Percentiles rank a stretch among this genome's conserved stretches.
Evolutionary conservation across 2,329 filamentous ascomycete species (phyloP).

Genomic region (Dothideomycetes sp.): DNA sequence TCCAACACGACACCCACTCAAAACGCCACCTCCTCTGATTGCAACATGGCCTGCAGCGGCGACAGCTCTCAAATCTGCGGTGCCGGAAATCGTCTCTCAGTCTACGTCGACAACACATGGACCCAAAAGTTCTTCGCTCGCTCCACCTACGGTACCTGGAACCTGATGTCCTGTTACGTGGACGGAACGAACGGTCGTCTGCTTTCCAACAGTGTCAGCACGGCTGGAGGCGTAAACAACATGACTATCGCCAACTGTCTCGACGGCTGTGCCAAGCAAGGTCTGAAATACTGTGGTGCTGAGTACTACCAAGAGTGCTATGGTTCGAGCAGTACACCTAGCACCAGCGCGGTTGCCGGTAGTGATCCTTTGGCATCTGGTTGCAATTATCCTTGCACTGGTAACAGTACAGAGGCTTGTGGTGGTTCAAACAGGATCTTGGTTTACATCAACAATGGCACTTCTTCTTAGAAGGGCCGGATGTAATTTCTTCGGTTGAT

Average conservation of each 20-base stretch:
- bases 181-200: slow-evolving; percentile 18
- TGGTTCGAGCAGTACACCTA: slow-evolving; percentile 17
- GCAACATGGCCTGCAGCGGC: slow-evolving; percentile 23
- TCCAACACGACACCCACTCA: slow-evolving; percentile 19
- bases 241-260: slow-evolving; percentile 22
- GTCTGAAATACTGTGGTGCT: slow-evolving; percentile 20
- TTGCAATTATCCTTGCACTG: slow-evolving; percentile 23
- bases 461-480: too few species aligned
- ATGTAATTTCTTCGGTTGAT: too few species aligned
- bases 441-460: slow-evolving; percentile 22
- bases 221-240: slow-evolving; percentile 19
- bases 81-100: slow-evolving; percentile 18
- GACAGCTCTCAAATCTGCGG: slow-evolving; percentile 24
- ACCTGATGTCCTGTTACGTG: slow-evolving; percentile 21
- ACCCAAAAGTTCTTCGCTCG: slow-evolving; percentile 20
- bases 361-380: slow-evolving; percentile 19
- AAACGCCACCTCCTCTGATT: slow-evolving; percentile 17
- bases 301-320: slow-evolving; percentile 24
- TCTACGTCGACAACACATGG: slow-evolving; percentile 22
- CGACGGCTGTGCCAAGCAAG: slow-evolving; percentile 19
- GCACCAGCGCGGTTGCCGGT: slow-evolving; percentile 13
- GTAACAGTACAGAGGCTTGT: slow-evolving; percentile 25
- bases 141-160: slow-evolving; percentile 19
- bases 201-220: slow-evolving; percentile 16
- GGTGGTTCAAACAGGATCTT: slow-evolving; percentile 21